Evolutionary conservation across 2,329 filamentous ascomycete species (phyloP).

Genomic region (Penicillium sp.): DNA sequence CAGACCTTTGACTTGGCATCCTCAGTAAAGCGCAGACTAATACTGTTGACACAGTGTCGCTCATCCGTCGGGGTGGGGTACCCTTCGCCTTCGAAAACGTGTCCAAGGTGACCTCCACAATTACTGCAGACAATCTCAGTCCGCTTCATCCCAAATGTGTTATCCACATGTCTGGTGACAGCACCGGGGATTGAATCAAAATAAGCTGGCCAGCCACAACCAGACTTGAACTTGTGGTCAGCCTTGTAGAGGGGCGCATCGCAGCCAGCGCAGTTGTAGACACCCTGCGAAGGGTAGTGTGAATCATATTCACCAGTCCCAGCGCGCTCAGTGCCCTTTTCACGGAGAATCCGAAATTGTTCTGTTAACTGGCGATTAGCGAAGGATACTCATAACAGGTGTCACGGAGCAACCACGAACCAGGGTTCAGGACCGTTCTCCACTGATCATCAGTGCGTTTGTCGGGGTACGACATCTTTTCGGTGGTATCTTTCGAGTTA

Average conservation of each 20-base stretch:
- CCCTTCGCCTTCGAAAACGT: conserved; percentile 90
- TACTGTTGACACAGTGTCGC: conserved; percentile 93
- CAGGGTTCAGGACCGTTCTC: conserved; percentile 78
- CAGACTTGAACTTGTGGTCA: conserved; percentile 91
- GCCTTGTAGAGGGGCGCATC: conserved; percentile 88
- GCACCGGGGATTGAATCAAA: conserved; percentile 94
- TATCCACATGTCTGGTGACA: conserved; percentile 80
- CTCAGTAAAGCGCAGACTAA: conserved; percentile 82
- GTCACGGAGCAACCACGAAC: conserved; percentile 48
- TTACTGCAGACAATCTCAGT: conserved; percentile 95
- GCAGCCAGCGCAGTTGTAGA: conserved; percentile 89
- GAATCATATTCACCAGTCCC: conserved; percentile 85
- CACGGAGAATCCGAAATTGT: conserved; percentile 90
- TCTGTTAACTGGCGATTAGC: conserved; percentile 58
- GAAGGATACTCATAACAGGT: background rate
- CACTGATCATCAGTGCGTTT: conserved; percentile 83
- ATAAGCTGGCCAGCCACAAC: conserved; percentile 97
- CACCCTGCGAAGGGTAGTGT: conserved; percentile 74
- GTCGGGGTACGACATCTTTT: conserved; percentile 69
- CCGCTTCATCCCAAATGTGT: conserved; percentile 76
- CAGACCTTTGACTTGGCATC: conserved; percentile 55
- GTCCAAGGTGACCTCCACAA: conserved; percentile 88
- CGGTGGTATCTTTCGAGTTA: conserved; percentile 44
- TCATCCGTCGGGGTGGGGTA: conserved; percentile 87
- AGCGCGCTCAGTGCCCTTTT: conserved; percentile 88